Evolutionary conservation across 495 filamentous ascomycete species (phyloP), one percentile per base, ranked within the genome.

Genomic region (Polyplosphaeria fusca): DNA sequence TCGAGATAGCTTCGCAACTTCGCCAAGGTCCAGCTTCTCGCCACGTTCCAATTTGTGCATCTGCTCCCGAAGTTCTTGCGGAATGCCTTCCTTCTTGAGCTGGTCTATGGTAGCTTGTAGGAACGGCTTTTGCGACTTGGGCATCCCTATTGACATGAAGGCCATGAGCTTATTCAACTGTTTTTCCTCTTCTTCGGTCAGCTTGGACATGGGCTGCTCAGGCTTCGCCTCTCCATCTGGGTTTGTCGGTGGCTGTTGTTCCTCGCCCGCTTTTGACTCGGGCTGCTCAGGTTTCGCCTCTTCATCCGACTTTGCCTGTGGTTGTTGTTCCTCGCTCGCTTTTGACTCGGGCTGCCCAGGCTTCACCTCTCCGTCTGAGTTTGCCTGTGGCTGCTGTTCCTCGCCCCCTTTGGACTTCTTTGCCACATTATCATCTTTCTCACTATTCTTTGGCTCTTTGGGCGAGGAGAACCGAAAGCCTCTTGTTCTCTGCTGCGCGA

Each of bases 31-130:
- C 49, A 81, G 66, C 39, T 69, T 66, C 30, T 72, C 64, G 12
- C 71, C 73, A 25, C 62, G 56, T 32, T 67, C 62, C 38, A 77
- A 44, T 26, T 71, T 69, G 7, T 76, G 63, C 67, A 81, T 71
- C 23, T 78, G 63, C 23, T 80, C 77, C 18, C 69, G 69, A 9
- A 82, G 41, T 51, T 82, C 78, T 13, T 44, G 26, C 3, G 80
- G 79, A 24, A 82, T 71, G 1, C 80, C 80, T 16, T 77, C 67
- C 50, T 67, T 69, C 67, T 81, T 80, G 19, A 82, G 74, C 24
- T 66, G 61, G 28, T 71, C 64, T 19, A 80, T 64, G 4, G 71
- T 68, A 22, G 68, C 58, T 26, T 77, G 71, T 20, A 82, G 47
- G 11, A 69, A 58, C 27, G 75, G 67, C 2, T 66, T 67, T 62